Evolutionary conservation across 164 flowering plant species (phyloP).

Genomic region (Platanus orientalis): DNA sequence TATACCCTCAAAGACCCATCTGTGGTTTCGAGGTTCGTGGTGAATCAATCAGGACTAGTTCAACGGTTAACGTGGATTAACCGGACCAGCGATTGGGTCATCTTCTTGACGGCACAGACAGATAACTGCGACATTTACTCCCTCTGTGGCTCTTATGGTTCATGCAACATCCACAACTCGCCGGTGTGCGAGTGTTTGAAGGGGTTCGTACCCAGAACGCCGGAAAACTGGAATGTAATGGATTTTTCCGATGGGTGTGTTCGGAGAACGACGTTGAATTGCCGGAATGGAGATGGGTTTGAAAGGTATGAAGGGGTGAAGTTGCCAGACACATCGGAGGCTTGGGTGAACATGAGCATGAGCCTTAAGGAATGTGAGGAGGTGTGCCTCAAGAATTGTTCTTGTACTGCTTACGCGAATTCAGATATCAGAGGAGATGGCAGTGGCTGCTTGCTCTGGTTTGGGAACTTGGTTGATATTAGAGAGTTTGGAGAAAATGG

Average conservation of each 20-base stretch:
- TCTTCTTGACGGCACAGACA: neutral
- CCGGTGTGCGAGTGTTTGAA: slow-evolving; percentile 32
- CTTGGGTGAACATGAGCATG: slow-evolving; percentile 12
- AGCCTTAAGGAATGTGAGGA: no score
- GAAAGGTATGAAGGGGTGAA: slow-evolving; percentile 14
- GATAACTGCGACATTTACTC: slow-evolving; percentile 27
- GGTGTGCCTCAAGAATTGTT: no score
- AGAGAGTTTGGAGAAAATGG: no score
- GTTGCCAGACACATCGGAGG: slow-evolving; percentile 25
- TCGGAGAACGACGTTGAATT: slow-evolving; percentile 16
- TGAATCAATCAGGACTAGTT: slow-evolving; percentile 4
- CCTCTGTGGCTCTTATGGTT: slow-evolving; percentile 32
- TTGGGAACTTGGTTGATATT: slow-evolving; percentile 26
- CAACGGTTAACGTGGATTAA: slow-evolving; percentile 17
- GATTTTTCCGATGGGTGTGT: slow-evolving; percentile 31
- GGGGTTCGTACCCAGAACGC: slow-evolving; percentile 32
- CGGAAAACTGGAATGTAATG: slow-evolving; percentile 17
- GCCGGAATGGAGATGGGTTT: no score
- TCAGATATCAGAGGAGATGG: no score
- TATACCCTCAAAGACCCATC: neutral
- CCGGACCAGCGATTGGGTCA: slow-evolving; percentile 10
- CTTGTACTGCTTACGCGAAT: no score
- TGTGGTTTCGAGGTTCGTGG: neutral
- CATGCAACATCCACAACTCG: slow-evolving; percentile 19
- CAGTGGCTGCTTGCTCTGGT: slow-evolving; percentile 33